A percentile compares a stretch with the other conserved stretches of the same genome.
Conservation (phyloP, 2,329 filamentous ascomycete species). For the Exserohilum rostratum region DNA sequence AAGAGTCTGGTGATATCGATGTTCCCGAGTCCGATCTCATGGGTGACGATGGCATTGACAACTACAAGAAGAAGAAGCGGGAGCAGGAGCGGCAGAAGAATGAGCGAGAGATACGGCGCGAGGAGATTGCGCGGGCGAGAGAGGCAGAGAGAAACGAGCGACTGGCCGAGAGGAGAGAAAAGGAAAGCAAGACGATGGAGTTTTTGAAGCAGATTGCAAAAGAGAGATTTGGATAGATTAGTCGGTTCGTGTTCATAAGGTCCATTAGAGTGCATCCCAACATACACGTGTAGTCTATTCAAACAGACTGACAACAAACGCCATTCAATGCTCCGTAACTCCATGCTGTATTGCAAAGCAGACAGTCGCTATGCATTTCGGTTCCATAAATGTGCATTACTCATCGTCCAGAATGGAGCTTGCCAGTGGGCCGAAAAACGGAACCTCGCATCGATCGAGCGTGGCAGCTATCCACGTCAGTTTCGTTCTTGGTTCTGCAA, state of each 20-base stretch:
- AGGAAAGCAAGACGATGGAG: slow-evolving; percentile 84
- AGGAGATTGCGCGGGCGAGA: slow-evolving; percentile 78
- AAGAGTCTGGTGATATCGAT: slow-evolving; percentile 68
- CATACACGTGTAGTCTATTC: not conserved
- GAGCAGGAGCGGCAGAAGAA: slow-evolving; percentile 74
- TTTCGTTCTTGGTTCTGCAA: not conserved
- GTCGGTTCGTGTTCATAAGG: not conserved
- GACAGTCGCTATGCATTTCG: not conserved
- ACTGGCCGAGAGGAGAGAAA: slow-evolving; percentile 69
- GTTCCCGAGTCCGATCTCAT: slow-evolving; percentile 78
- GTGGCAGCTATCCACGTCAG: slow-evolving; percentile 60
- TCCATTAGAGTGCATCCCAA: not conserved
- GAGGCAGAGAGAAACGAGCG: slow-evolving; percentile 81
- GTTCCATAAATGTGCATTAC: slow-evolving; percentile 38
- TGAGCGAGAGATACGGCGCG: slow-evolving; percentile 80
- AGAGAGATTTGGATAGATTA: slow-evolving; percentile 62
- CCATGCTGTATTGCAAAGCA: slow-evolving; percentile 8
- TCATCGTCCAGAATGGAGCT: slow-evolving; percentile 92
- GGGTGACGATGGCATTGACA: slow-evolving; percentile 71
- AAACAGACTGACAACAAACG: not conserved
- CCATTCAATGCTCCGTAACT: slow-evolving; percentile 16
- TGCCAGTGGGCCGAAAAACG: slow-evolving; percentile 82
- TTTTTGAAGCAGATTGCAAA: slow-evolving; percentile 80
- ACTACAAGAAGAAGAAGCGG: slow-evolving; percentile 69
- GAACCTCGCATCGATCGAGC: slow-evolving; percentile 77